Evolutionary conservation across 1,284 basidiomycete genomes (phyloP), one percentile per base, ranked within the genome.

Genomic region (Naganishia cerealis): DNA sequence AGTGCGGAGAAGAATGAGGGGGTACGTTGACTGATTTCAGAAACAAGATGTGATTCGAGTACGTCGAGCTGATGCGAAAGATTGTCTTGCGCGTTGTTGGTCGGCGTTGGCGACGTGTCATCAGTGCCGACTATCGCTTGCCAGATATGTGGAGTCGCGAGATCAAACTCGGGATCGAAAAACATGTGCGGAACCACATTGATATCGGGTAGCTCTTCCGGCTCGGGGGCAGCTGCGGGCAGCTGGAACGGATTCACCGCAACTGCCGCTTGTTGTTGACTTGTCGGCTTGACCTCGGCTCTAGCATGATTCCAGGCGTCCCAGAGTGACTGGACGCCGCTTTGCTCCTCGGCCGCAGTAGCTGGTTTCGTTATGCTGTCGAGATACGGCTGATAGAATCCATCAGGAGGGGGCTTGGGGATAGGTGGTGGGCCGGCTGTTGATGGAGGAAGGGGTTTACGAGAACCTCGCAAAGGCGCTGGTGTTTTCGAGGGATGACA

Each of bases 1-100:
- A 99, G 86, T 1, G 95, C 96, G 0, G 94, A 90, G 76, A 99
- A 99, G 85, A 99, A 99, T 2, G 92, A 93, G 0, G 91, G 87
- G 0, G 92, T 92, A 5, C 94, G 89, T 12, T 90, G 82, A 8
- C 91, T 90, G 66, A 99, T 96, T 80, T 98, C 95, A 73, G 88
- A 88, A 16, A 96, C 87, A 65, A 99, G 89, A 77, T 99, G 94
- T 72, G 94, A 88, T 76, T 99, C 95, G 70, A 99, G 87, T 1
- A 91, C 90, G 78, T 98, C 96, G 8, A 94, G 89, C 75, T 97
- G 90, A 70, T 93, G 89, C 15, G 92, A 94, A 39, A 68, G 57
- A 38, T 67, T 56, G 26, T 57, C 71, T 53, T 78, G 59, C 67
- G 59, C 36, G 24, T 61, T 48, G 8, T 21, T n/a, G 9, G 46